Conservation (phyloP, 495 filamentous ascomycete species). For the Xeromyces bisporus region DNA sequence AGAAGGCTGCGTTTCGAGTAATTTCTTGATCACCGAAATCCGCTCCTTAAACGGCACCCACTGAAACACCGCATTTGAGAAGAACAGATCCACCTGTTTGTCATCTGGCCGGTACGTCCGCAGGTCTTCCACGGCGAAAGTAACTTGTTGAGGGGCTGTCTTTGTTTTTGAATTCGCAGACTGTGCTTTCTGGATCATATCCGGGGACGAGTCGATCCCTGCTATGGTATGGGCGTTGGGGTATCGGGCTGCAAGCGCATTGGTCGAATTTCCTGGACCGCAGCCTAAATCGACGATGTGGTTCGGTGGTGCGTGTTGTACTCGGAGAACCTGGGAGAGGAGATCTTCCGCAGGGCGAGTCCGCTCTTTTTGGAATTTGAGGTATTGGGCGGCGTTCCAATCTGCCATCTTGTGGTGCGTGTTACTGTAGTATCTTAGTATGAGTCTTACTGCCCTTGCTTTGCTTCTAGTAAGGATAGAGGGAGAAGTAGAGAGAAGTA, state of each 20-base stretch:
- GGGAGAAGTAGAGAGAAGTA: no score
- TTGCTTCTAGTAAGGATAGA: no score
- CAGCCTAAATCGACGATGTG: slow-evolving; percentile 37
- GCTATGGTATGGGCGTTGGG: slow-evolving; percentile 25
- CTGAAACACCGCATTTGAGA: slow-evolving; percentile 39
- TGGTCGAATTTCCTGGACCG: slow-evolving; percentile 38
- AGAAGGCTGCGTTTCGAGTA: slow-evolving; percentile 19
- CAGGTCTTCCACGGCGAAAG: slow-evolving; percentile 25
- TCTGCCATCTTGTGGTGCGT: slow-evolving; percentile 11
- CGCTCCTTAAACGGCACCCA: slow-evolving; percentile 30
- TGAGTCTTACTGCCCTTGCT: no score
- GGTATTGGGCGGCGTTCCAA: slow-evolving; percentile 32
- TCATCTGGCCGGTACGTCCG: slow-evolving; percentile 15
- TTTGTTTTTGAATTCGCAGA: no score
- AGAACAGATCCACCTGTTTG: slow-evolving; percentile 25
- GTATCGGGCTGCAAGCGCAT: slow-evolving; percentile 23
- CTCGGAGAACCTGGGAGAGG: slow-evolving; percentile 19
- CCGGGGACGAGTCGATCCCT: slow-evolving; percentile 36
- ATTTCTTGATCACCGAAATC: slow-evolving; percentile 21
- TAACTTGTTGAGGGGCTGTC: slow-evolving; percentile 12
- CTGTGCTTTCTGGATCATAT: slow-evolving; percentile 35
- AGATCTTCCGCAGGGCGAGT: slow-evolving; percentile 30
- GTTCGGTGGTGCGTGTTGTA: slow-evolving; percentile 16
- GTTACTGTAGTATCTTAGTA: no score
- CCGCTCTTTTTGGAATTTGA: slow-evolving; percentile 30